phyloP scores from a whole-genome alignment of 441 rosid species.

The California macrophylla region DNA sequence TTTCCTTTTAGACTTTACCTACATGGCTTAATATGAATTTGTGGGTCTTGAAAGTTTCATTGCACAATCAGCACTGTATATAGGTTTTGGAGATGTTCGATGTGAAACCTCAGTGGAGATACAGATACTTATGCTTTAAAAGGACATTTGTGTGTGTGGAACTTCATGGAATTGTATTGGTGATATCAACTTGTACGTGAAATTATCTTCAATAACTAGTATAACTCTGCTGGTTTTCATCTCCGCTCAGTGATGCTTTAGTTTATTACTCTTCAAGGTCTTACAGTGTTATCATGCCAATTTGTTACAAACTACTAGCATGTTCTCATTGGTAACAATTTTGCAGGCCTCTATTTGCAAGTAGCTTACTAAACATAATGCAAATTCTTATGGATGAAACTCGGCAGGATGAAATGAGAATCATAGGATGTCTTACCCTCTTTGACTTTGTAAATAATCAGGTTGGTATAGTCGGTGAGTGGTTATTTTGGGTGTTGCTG shows the following conservation, averaged over 20 bases:
- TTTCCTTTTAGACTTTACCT: not conserved
- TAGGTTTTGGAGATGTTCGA: not conserved
- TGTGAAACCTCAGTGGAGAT: not conserved
- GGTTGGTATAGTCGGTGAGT: constrained; percentile 33
- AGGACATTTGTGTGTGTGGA: not conserved
- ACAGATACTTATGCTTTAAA: not conserved
- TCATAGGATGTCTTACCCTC: constrained; percentile 62
- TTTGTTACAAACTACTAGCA: constrained; percentile 7
- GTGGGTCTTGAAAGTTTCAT: not conserved
- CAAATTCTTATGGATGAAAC: constrained; percentile 75
- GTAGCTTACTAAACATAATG: constrained; percentile 67
- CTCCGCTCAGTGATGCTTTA: not conserved
- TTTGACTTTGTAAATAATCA: constrained; percentile 74
- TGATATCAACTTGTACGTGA: not conserved
- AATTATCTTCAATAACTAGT: not conserved
- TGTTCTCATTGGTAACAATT: not conserved
- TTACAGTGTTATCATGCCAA: not conserved
- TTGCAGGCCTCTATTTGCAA: constrained; percentile 81
- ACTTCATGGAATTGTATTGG: not conserved
- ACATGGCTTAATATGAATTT: not conserved
- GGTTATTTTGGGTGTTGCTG: constrained; percentile 2
- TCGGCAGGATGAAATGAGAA: constrained; percentile 58
- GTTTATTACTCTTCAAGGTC: constrained; percentile 3
- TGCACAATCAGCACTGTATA: not conserved
- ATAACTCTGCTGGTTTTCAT: not conserved